Conservation (phyloP, 179 eudicot species). For the Heliamphora pulchella region DNA sequence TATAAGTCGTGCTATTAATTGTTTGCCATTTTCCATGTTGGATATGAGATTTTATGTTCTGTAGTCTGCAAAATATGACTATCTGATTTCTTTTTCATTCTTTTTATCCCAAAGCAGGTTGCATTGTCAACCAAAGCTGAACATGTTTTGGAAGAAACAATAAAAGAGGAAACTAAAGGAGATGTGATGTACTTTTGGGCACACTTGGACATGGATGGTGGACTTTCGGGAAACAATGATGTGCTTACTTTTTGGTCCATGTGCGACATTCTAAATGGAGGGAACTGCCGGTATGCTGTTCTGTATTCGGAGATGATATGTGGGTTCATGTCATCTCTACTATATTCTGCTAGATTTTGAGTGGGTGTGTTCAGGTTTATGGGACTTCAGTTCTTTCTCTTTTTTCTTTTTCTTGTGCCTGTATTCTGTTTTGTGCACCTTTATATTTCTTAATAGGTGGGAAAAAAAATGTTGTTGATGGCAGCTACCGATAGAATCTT, state of each 20-base stretch:
- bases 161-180: slow-evolving; percentile 56
- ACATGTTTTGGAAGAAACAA: slow-evolving; percentile 55
- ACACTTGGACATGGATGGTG: slow-evolving; percentile 45
- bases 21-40: background rate
- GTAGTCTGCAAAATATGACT: background rate
- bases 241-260: slow-evolving; percentile 74
- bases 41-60: background rate
- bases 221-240: slow-evolving; percentile 35
- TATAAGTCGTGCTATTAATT: background rate
- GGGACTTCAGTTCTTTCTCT: background rate
- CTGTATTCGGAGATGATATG: background rate
- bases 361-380: background rate
- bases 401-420: background rate
- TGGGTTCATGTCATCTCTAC: background rate
- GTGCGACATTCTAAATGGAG: slow-evolving; percentile 84
- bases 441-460: background rate
- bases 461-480: background rate
- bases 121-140: slow-evolving; percentile 69
- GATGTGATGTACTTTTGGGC: slow-evolving; percentile 85
- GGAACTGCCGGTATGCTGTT: slow-evolving; percentile 67
- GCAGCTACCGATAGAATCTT: background rate
- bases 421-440: background rate
- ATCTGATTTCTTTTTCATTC: background rate
- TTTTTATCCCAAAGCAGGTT: slow-evolving; percentile 36
- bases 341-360: background rate